These are phyloP conservation scores for Pleurotus tuber-regium DNA, from an alignment of 768 basidiomycete genomes.

Conservation along the genomic window DNA sequence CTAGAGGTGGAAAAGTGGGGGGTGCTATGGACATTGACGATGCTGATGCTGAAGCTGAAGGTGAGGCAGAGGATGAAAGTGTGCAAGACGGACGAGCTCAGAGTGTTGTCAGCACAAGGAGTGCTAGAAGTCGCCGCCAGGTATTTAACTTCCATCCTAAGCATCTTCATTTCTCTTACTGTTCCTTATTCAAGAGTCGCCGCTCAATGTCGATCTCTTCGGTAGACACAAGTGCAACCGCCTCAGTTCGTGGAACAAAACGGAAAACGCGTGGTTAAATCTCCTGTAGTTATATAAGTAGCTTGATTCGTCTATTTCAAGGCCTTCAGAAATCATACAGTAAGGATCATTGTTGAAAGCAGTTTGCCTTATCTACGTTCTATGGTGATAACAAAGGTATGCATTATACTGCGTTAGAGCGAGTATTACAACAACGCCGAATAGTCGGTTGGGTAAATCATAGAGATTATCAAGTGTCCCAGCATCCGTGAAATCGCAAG, in stretches of 20 bases:
- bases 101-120: conserved; percentile 60
- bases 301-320: too few species aligned
- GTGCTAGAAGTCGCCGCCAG: conserved; percentile 57
- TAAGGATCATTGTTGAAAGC: too few species aligned
- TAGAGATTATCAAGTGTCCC: too few species aligned
- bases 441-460: too few species aligned
- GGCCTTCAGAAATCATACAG: too few species aligned
- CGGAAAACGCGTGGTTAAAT: conserved; percentile 45
- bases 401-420: too few species aligned
- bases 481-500: too few species aligned
- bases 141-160: conserved; percentile 33
- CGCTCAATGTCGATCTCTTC: conserved; percentile 76
- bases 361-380: too few species aligned
- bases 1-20: conserved; percentile 26
- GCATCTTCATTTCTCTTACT: background rate
- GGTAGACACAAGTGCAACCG: conserved; percentile 61
- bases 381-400: too few species aligned
- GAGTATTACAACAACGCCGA: too few species aligned
- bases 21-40: conserved; percentile 31
- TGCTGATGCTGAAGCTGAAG: conserved; percentile 34
- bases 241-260: conserved; percentile 52
- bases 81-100: conserved; percentile 57
- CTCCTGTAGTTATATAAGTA: too few species aligned
- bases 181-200: conserved; percentile 35
- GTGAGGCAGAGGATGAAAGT: conserved; percentile 35